Base-by-base conservation (phyloP, 768 basidiomycete genomes). In the Lyophyllum semitale region DNA sequence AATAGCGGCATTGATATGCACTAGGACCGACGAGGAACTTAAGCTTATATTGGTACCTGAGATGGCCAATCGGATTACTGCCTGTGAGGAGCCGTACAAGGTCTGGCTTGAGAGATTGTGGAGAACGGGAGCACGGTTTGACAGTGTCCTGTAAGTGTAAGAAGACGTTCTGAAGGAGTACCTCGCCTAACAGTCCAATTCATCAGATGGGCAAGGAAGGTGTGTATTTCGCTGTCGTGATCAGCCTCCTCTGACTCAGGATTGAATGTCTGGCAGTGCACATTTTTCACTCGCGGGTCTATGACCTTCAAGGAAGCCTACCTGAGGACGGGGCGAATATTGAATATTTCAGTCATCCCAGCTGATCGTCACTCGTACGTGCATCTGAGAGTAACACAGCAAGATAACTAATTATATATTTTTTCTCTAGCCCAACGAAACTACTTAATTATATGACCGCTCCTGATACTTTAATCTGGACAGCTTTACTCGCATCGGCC, bases 241-340 rank as follows among this genome's bases (percentile, higher is more conserved):
- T n/a, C n/a, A 1, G 26, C 13, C 12, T 42, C 15, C 4, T 8
- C 5, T 27, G 6, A 17, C 17, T 45, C 27, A 45, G 13, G 4
- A 6, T 9, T 4, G 2, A 38, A 27, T 45, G 0, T 22, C 26
- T 18, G 26, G 18, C 53, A 94, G 93, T 84, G 88, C 48, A 77
- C 84, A 12, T 99, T 93, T 74, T 98, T 96, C 68, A 96, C 94
- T 8, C 81, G 87, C 55, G 96, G 96, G 2, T 94, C 92, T 1
- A 84, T 92, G 83, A 98, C 96, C 1, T 99, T 99, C 74, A 85
- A 84, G 46, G 97, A 99, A 68, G 96, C 96, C 1, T 98, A 96
- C 64, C 73, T 93, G 65, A 79, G 89, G 61, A 99, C 97, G 0
- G 96, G 96, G 23, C 83, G 96, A 35, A 90, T 96, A 25, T 77